Evolutionary conservation across 306 rosid species (phyloP).

Genomic region (Fragaria ananassa): DNA sequence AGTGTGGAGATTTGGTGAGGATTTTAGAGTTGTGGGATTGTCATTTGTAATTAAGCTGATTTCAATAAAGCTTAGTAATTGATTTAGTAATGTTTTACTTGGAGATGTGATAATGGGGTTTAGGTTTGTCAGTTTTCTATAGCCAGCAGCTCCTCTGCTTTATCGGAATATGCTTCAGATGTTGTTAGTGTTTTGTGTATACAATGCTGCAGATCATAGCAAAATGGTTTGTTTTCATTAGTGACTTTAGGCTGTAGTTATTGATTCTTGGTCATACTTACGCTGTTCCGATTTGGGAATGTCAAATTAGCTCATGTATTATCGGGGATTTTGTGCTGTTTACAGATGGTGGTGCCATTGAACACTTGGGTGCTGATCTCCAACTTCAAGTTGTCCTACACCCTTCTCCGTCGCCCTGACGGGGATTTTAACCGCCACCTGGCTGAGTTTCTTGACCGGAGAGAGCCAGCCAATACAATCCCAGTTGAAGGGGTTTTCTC

Average conservation of each 20-base stretch:
- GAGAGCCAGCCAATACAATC: slow-evolving; percentile 67
- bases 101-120: neutral
- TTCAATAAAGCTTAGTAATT: neutral
- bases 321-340: slow-evolving; percentile 11
- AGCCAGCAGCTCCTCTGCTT: neutral
- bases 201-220: neutral
- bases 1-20: slow-evolving; percentile 5
- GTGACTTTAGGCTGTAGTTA: neutral
- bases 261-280: neutral
- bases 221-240: neutral
- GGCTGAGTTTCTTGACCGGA: slow-evolving; percentile 92
- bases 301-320: neutral
- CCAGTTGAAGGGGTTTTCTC: slow-evolving; percentile 79
- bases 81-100: neutral
- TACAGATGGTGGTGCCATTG: slow-evolving; percentile 86
- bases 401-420: slow-evolving; percentile 96
- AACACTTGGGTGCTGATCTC: slow-evolving; percentile 99
- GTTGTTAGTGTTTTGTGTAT: neutral
- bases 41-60: neutral
- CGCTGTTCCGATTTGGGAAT: neutral
- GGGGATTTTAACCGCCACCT: slow-evolving; percentile 93
- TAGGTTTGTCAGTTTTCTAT: neutral
- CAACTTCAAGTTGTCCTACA: slow-evolving; percentile 89
- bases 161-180: neutral
- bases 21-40: neutral